phyloP scores from a whole-genome alignment of 2,329 filamentous ascomycete species.

The Monilinia fructigena region DNA sequence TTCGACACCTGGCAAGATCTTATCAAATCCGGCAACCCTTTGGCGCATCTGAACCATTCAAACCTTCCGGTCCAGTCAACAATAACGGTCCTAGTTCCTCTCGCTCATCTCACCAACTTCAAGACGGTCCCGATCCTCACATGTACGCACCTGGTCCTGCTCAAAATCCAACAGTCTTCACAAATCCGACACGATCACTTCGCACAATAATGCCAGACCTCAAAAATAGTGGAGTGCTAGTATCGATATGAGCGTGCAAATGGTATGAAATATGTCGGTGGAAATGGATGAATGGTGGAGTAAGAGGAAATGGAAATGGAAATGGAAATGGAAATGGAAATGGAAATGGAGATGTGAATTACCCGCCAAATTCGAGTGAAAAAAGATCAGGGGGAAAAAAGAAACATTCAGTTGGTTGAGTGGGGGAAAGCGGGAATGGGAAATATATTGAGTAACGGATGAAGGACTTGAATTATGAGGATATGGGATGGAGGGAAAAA shows the following conservation, averaged over 20 bases:
- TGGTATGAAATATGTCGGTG: background rate
- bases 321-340: slow-evolving; percentile 1
- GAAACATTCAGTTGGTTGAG: slow-evolving; percentile 23
- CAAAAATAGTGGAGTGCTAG: slow-evolving; percentile 11
- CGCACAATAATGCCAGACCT: slow-evolving; percentile 1
- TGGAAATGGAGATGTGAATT: slow-evolving; percentile 14
- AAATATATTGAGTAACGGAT: slow-evolving; percentile 21
- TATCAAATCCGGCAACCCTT: slow-evolving; percentile 23
- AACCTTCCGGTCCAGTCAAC: slow-evolving; percentile 1
- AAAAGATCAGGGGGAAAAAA: slow-evolving; percentile 22
- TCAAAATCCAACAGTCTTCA: background rate
- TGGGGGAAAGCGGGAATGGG: slow-evolving; percentile 16
- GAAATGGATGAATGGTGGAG: slow-evolving; percentile 8
- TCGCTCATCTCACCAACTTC: slow-evolving; percentile 9
- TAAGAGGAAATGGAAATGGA: slow-evolving; percentile 12
- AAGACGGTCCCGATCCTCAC: slow-evolving; percentile 16
- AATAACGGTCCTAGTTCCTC: slow-evolving; percentile 8
- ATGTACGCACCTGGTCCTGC: slow-evolving; percentile 11
- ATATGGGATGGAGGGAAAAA: slow-evolving; percentile 3
- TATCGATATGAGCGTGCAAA: slow-evolving; percentile 14
- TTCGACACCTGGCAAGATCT: slow-evolving; percentile 23
- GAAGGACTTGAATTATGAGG: background rate
- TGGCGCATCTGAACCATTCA: slow-evolving; percentile 20
- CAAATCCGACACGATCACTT: slow-evolving; percentile 16
- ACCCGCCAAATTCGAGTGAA: slow-evolving; percentile 23